Percentiles rank a stretch among this genome's conserved stretches.
Conservation (phyloP, 345 rosid species). For the Aegle marmelos region DNA sequence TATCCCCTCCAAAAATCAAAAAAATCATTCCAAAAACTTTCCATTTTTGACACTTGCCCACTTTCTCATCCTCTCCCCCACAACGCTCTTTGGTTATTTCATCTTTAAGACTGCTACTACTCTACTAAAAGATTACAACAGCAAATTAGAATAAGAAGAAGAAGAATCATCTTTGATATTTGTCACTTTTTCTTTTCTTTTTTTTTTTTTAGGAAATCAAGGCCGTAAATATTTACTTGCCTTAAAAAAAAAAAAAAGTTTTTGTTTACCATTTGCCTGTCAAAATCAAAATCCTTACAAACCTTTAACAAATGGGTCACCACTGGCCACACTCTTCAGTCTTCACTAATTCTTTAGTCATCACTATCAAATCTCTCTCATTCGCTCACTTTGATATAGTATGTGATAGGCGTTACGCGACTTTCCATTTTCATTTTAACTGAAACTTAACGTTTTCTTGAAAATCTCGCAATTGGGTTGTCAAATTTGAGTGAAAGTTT, state of each 20-base stretch:
- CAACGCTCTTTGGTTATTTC: neutral
- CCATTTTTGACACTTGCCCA: constrained; percentile 25
- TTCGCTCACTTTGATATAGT: neutral
- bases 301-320: constrained; percentile 10
- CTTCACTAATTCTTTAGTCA: no score
- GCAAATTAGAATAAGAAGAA: neutral
- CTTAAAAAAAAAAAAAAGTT: constrained; percentile 18
- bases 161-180: constrained; percentile 38
- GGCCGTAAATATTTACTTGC: constrained; percentile 31
- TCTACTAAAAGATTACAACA: neutral
- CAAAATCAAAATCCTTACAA: neutral
- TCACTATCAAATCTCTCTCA: neutral
- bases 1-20: neutral
- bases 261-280: neutral
- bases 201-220: constrained; percentile 48
- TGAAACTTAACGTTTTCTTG: neutral
- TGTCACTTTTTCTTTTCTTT: constrained; percentile 10
- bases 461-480: neutral
- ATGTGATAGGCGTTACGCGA: no score
- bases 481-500: neutral
- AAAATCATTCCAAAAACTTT: constrained; percentile 17
- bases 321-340: neutral
- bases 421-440: neutral
- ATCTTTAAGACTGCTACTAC: constrained; percentile 23
- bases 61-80: constrained; percentile 15